Conservation (phyloP, 176 grass and related monocot species). For the Chloris gayana region DNA sequence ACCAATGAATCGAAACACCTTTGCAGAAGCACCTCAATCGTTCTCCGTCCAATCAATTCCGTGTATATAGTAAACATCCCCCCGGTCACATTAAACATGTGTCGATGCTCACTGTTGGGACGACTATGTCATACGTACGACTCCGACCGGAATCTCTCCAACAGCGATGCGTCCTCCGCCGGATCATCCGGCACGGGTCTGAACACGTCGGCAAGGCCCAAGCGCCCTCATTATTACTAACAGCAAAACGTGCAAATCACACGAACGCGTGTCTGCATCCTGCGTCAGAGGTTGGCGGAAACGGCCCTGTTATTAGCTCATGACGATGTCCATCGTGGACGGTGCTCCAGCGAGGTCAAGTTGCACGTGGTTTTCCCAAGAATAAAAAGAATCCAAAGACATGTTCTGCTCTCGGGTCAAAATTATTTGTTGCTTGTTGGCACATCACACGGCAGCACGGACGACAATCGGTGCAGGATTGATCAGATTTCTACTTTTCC, state of each 20-base stretch:
- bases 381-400: not conserved
- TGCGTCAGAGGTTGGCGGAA: not conserved
- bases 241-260: not conserved
- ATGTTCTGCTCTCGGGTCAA: not conserved
- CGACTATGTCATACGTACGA: not conserved
- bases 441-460: not conserved
- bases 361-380: not conserved
- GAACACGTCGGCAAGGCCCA: not conserved
- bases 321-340: not conserved
- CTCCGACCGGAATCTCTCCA: not conserved
- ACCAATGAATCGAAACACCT: not conserved
- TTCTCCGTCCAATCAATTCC: not conserved
- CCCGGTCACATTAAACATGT: not conserved
- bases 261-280: not conserved
- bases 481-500: not conserved
- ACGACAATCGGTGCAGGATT: not conserved
- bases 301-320: too few relatives aligned
- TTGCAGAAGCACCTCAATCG: not conserved
- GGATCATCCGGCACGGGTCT: not conserved
- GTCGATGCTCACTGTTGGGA: not conserved
- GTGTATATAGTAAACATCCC: not conserved
- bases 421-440: not conserved
- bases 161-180: not conserved
- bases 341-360: not conserved
- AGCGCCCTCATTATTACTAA: too few relatives aligned